Evolutionary conservation across 345 rosid species (phyloP), one percentile per base, ranked within the genome.

Genomic region (Citropsis articulata): DNA sequence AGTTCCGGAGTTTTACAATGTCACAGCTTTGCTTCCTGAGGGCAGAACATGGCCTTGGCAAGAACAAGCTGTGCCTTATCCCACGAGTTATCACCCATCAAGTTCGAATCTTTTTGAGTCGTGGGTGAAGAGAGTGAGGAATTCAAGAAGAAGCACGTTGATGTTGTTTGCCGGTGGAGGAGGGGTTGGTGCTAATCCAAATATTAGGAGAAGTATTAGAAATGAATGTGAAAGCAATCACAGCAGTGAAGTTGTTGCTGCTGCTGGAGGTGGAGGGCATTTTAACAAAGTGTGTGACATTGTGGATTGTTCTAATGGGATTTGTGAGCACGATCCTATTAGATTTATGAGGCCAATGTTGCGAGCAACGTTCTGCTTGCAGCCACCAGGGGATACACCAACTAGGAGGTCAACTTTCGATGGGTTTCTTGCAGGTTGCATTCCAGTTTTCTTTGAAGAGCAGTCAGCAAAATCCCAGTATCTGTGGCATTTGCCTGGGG

Each of bases 331-430:
- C 71, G 96, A 95, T 70, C 99, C 99, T 5, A 84, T 92, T 6
- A 83, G 89, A 56, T 94, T 85, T 77, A 92, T 92, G 97, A 89
- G 72, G 85, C 97, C 95, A 2, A 92, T 92, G 97, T 60, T 96
- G 55, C 88, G 85, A 67, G 84, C 98, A 0, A 84, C 85, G 1
- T 96, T 96, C 66, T 96, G 98, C 60, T 83, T 96, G 79, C 98
- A 96, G 80, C 99, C 99, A 9, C 97, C 97, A 0, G 98, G 97
- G 69, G 97, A 96, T 53, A 94, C 98, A 0, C 99, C 99, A 2
- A 90, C 98, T 0, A 72, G 99, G 35, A 82, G 98, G 62, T 90
- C 97, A 0, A 90, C 98, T 3, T 92, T 96, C 72, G 97, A 96
- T 82, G 91, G 91, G 59, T 87, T 96, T 60, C 73, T 90, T 57